Evolutionary conservation across 2,329 filamentous ascomycete species (phyloP).

Genomic region (Colletotrichum trifolii): DNA sequence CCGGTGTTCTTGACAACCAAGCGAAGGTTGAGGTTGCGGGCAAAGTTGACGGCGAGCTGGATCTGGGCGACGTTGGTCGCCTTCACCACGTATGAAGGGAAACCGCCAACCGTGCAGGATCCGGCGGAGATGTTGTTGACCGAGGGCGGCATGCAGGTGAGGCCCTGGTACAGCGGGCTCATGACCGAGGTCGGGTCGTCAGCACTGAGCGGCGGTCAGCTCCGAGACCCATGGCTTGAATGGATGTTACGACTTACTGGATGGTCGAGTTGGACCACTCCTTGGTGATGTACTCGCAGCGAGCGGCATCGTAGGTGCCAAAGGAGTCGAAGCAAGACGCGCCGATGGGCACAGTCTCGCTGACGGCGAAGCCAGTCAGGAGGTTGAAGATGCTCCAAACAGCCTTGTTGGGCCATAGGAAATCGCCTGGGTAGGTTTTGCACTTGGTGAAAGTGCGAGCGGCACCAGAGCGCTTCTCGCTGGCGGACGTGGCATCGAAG

Average conservation of each 20-base stretch:
- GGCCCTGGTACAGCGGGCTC: slow-evolving; percentile 53
- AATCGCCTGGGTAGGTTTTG: slow-evolving; percentile 47
- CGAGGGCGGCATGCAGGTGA: slow-evolving; percentile 47
- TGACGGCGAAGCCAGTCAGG: slow-evolving; percentile 45
- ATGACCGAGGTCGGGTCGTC: slow-evolving; percentile 53
- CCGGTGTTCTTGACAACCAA: slow-evolving; percentile 60
- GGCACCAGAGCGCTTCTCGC: slow-evolving; percentile 15
- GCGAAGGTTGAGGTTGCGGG: slow-evolving; percentile 58
- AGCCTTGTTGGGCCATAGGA: slow-evolving; percentile 40
- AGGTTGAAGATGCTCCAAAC: slow-evolving; percentile 48
- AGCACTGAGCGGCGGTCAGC: slow-evolving; percentile 38
- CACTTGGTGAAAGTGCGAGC: slow-evolving; percentile 44
- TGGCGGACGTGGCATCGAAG: slow-evolving; percentile 12
- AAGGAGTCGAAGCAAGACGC: slow-evolving; percentile 44
- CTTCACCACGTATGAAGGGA: slow-evolving; percentile 54
- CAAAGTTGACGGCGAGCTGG: slow-evolving; percentile 59
- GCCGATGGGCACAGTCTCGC: slow-evolving; percentile 47
- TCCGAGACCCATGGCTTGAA: neutral
- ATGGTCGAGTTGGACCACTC: slow-evolving; percentile 43
- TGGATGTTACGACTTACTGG: slow-evolving; percentile 33
- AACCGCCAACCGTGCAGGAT: slow-evolving; percentile 53
- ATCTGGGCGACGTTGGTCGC: slow-evolving; percentile 55
- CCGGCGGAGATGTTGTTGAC: slow-evolving; percentile 30
- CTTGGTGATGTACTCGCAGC: slow-evolving; percentile 41
- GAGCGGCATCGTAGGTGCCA: slow-evolving; percentile 41